phyloP scores from a whole-genome alignment of 2,329 filamentous ascomycete species.

The Sporothrix sp. region DNA sequence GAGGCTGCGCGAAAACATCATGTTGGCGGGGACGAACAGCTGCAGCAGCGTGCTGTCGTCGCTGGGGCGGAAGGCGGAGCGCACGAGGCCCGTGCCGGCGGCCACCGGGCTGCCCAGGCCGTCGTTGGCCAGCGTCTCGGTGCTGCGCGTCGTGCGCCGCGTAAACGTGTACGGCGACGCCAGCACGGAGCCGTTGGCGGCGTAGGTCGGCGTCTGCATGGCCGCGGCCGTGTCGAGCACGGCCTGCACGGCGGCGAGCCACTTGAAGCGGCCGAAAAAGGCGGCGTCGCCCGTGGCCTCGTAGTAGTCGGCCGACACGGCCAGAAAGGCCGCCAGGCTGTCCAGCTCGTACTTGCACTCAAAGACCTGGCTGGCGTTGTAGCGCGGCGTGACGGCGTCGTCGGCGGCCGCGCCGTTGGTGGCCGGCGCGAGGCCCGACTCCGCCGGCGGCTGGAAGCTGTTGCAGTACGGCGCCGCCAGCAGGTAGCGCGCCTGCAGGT shows the following conservation, averaged over 20 bases:
- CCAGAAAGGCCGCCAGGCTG: constrained; percentile 77
- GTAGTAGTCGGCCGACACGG: constrained; percentile 72
- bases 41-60: constrained; percentile 82
- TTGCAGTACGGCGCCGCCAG: constrained; percentile 75
- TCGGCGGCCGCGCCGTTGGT: constrained; percentile 48
- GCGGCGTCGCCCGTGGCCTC: constrained; percentile 58
- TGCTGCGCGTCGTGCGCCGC: constrained; percentile 60
- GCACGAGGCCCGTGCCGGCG: constrained; percentile 68
- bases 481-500: constrained; percentile 64
- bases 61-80: constrained; percentile 81
- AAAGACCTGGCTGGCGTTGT: constrained; percentile 64
- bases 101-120: constrained; percentile 75
- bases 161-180: constrained; percentile 63
- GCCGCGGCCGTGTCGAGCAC: constrained; percentile 59
- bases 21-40: constrained; percentile 83
- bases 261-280: constrained; percentile 64
- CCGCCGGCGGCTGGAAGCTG: constrained; percentile 79
- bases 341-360: constrained; percentile 97
- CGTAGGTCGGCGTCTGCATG: constrained; percentile 68
- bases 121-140: constrained; percentile 68
- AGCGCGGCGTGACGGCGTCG: constrained; percentile 53
- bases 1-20: constrained; percentile 65
- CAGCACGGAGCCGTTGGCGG: constrained; percentile 45
- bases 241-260: constrained; percentile 61
- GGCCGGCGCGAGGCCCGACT: constrained; percentile 54